Percentiles rank a stretch among this genome's conserved stretches.
phyloP scores from a whole-genome alignment of 2,329 filamentous ascomycete species.

The Pseudogymnoascus sp. region DNA sequence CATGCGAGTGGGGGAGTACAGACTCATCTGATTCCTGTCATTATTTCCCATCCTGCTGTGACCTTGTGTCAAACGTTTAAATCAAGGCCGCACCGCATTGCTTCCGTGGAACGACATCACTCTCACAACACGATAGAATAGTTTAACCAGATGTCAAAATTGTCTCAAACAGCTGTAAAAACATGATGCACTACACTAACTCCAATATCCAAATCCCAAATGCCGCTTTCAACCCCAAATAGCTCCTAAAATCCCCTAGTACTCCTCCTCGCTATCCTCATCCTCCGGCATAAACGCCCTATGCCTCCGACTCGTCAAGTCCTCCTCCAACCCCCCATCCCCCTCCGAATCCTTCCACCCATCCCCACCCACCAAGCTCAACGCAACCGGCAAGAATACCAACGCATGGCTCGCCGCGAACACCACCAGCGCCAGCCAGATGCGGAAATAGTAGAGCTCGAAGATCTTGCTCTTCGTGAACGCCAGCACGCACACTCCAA shows the following conservation, averaged over 20 bases:
- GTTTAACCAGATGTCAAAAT: not conserved
- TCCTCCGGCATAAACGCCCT: constrained; percentile 70
- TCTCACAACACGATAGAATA: not conserved
- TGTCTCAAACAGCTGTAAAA: not conserved
- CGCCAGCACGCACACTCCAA: constrained; percentile 85
- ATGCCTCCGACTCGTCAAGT: constrained; percentile 72
- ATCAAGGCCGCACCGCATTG: not conserved
- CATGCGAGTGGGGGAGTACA: not conserved
- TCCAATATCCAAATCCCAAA: constrained; percentile 3
- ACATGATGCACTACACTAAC: not conserved
- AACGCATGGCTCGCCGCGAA: constrained; percentile 86
- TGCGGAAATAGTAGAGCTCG: constrained; percentile 97
- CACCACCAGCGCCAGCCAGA: constrained; percentile 86
- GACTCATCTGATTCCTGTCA: not conserved
- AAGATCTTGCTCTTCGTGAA: constrained; percentile 98
- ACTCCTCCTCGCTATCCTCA: constrained; percentile 46
- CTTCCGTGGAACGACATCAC: not conserved
- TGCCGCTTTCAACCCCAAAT: not conserved
- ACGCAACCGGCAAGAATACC: constrained; percentile 81
- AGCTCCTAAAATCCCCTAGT: not conserved
- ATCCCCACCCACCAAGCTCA: constrained; percentile 77
- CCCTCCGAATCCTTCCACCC: constrained; percentile 77
- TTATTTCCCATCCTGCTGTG: not conserved
- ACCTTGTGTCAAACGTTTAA: not conserved
- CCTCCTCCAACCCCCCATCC: constrained; percentile 83